Percentiles rank a stretch among this genome's conserved stretches.
phyloP scores from a whole-genome alignment of 768 basidiomycete species.

The Phaeotremella fagi region DNA sequence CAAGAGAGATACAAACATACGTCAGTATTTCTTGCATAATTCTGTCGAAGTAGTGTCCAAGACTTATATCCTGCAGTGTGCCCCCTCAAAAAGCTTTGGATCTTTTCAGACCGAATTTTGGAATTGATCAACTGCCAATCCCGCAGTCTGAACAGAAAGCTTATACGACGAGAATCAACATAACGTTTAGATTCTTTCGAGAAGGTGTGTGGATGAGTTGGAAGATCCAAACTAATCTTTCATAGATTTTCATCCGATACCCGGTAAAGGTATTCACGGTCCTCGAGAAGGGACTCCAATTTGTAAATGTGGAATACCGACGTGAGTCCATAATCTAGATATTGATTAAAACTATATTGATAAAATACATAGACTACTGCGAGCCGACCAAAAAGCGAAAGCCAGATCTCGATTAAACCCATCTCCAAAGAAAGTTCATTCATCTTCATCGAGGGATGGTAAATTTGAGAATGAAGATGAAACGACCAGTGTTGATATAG shows the following conservation, averaged over 20 bases:
- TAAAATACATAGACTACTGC: slow-evolving; percentile 28
- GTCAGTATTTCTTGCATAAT: slow-evolving; percentile 14
- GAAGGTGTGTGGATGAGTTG: background rate
- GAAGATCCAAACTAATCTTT: slow-evolving; percentile 1
- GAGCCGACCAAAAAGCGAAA: slow-evolving; percentile 48
- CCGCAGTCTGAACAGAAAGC: slow-evolving; percentile 24
- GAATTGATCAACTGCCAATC: slow-evolving; percentile 20
- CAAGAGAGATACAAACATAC: slow-evolving; percentile 49
- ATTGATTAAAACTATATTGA: background rate
- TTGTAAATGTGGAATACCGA: slow-evolving; percentile 46
- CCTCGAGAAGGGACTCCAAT: slow-evolving; percentile 40
- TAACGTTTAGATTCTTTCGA: slow-evolving; percentile 42
- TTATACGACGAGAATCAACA: slow-evolving; percentile 43
- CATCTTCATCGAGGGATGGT: background rate
- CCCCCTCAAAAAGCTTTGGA: slow-evolving; percentile 44
- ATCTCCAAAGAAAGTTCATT: background rate
- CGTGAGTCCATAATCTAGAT: no score
- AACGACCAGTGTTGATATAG: background rate
- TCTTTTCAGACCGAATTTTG: slow-evolving; percentile 40
- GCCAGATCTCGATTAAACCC: slow-evolving; percentile 18
- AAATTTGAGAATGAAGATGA: background rate
- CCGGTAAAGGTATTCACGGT: slow-evolving; percentile 14
- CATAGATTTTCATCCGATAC: slow-evolving; percentile 43
- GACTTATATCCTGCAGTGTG: slow-evolving; percentile 17
- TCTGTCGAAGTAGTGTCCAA: background rate